A percentile compares a stretch with the other conserved stretches of the same genome.
These are phyloP conservation scores for Stephania yunnanensis DNA, from an alignment of 164 flowering plant species.

Conservation along the genomic window DNA sequence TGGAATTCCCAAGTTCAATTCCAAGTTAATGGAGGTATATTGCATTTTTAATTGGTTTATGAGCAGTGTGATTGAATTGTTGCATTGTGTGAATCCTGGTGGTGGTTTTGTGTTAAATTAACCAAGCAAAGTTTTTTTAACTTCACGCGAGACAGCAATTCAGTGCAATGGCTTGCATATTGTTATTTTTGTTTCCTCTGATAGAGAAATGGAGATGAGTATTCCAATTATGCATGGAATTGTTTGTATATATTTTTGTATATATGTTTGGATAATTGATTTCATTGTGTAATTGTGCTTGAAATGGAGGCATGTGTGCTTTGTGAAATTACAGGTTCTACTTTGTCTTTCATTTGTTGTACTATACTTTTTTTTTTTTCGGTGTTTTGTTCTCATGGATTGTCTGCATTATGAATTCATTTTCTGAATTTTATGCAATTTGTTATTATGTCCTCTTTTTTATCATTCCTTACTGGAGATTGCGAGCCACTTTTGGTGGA, in stretches of 20 bases:
- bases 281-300: not conserved
- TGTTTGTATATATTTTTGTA: not conserved
- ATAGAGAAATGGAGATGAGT: not conserved
- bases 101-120: no score
- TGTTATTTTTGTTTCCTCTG: not conserved
- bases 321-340: not conserved
- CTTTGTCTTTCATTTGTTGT: no score
- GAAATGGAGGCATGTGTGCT: not conserved
- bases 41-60: not conserved
- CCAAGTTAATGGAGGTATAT: conserved; percentile 56
- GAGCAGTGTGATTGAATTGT: no score
- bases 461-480: not conserved
- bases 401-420: not conserved
- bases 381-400: not conserved
- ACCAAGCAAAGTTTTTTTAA: not conserved
- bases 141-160: not conserved
- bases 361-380: not conserved
- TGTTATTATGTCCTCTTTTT: not conserved
- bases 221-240: not conserved
- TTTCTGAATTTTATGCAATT: not conserved
- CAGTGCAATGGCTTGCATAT: not conserved
- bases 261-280: not conserved
- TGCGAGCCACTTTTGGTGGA: no score
- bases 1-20: conserved; percentile 69
- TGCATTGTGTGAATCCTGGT: no score